A percentile compares a stretch with the other conserved stretches of the same genome.
Evolutionary conservation across 148 eudicot genomes (phyloP).

Genomic region (Heliosperma pusillum): DNA sequence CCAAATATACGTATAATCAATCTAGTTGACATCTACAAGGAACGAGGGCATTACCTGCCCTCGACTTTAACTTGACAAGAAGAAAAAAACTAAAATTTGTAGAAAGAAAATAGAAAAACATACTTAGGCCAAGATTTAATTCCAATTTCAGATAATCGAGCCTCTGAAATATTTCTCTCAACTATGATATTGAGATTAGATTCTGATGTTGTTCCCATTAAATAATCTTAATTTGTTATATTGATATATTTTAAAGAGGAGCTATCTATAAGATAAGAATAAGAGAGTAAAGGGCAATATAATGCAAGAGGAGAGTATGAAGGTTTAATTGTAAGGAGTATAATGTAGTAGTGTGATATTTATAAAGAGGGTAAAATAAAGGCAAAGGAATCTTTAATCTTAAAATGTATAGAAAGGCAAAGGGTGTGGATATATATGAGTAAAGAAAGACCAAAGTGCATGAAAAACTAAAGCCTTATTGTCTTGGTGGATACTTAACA

Average conservation of each 20-base stretch:
- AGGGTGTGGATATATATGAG: neutral
- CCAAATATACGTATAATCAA: neutral
- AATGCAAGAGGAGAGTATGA: neutral
- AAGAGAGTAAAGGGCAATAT: neutral
- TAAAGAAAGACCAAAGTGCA: neutral
- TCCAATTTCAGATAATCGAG: slow-evolving; percentile 40
- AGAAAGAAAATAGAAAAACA: neutral
- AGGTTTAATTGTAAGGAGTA: neutral
- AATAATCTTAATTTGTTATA: neutral
- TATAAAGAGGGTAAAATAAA: neutral
- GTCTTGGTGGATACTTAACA: neutral
- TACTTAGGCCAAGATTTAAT: slow-evolving; percentile 52
- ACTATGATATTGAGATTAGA: slow-evolving; percentile 30
- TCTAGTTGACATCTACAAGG: neutral
- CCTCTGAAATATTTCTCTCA: slow-evolving; percentile 39
- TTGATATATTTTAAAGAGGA: neutral
- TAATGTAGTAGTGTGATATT: neutral
- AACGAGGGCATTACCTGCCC: neutral
- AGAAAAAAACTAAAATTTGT: neutral
- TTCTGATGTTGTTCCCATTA: slow-evolving; percentile 24
- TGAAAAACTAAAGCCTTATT: neutral
- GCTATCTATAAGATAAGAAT: no score
- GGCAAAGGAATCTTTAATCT: neutral
- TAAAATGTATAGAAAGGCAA: neutral
- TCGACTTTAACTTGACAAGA: no score